phyloP scores from a whole-genome alignment of 108 stramenopile species.

The Skeletonema potamos region DNA sequence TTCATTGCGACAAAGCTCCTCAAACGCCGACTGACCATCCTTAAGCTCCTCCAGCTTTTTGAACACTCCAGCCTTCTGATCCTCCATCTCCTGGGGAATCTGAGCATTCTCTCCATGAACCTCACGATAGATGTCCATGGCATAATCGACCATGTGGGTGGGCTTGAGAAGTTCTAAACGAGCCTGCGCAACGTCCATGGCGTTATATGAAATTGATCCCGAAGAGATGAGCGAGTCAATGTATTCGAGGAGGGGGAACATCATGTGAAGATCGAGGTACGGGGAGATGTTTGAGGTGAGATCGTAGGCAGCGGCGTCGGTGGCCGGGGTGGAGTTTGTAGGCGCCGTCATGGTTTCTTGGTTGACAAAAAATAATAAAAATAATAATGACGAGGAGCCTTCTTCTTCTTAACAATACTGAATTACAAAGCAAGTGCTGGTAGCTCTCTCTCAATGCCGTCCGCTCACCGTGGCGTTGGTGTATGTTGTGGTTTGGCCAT shows the following conservation, averaged over 20 bases:
- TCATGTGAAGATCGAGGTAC: slow-evolving; percentile 94
- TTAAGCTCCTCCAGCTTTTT: slow-evolving; percentile 76
- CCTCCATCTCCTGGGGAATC: slow-evolving; percentile 77
- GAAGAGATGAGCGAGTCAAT: slow-evolving; percentile 72
- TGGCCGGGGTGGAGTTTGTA: slow-evolving; percentile 6
- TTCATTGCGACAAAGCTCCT: slow-evolving; percentile 72
- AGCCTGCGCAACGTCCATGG: slow-evolving; percentile 78
- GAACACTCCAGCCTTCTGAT: slow-evolving; percentile 72
- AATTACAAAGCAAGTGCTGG: not conserved
- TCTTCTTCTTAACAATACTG: not conserved
- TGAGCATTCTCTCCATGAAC: slow-evolving; percentile 55
- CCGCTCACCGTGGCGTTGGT: no score
- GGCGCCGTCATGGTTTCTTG: slow-evolving; percentile 13
- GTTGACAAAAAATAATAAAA: not conserved
- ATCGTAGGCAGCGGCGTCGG: slow-evolving; percentile 58
- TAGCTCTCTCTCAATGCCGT: not conserved
- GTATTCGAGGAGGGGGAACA: slow-evolving; percentile 94
- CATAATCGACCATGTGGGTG: slow-evolving; percentile 94
- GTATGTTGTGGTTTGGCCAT: no score
- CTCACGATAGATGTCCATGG: slow-evolving; percentile 82
- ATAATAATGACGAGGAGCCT: not conserved
- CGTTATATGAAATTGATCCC: slow-evolving; percentile 58
- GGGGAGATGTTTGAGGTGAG: slow-evolving; percentile 85
- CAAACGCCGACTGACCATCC: slow-evolving; percentile 63
- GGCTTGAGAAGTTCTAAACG: slow-evolving; percentile 76